These are phyloP conservation scores for Fennellomyces sp. DNA, from an alignment of 371 early-diverging fungal species.

Conservation along the genomic window DNA sequence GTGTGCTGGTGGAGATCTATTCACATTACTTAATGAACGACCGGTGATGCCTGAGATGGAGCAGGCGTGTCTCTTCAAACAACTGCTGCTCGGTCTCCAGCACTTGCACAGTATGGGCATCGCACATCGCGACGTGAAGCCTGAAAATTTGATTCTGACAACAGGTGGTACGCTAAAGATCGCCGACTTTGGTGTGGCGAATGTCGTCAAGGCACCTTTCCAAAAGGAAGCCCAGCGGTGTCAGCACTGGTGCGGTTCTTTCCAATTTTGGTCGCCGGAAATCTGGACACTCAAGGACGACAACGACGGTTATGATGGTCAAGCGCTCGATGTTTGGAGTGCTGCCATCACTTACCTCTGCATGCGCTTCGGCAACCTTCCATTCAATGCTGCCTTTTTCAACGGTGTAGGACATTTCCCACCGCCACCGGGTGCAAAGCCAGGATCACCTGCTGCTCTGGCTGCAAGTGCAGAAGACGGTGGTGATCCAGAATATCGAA, in stretches of 20 bases:
- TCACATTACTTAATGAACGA: constrained; percentile 48
- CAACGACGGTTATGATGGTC: constrained; percentile 67
- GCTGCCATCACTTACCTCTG: constrained; percentile 59
- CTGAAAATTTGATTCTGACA: constrained; percentile 93
- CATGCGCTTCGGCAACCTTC: constrained; percentile 74
- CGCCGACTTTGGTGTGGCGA: constrained; percentile 97
- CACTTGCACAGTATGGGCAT: constrained; percentile 96
- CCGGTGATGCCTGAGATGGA: constrained; percentile 47
- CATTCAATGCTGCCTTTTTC: constrained; percentile 60
- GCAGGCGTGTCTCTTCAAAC: constrained; percentile 70
- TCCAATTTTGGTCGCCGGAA: constrained; percentile 93
- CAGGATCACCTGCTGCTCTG: constrained; percentile 43
- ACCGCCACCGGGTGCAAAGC: constrained; percentile 47
- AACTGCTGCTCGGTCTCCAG: constrained; percentile 92
- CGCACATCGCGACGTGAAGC: constrained; percentile 85
- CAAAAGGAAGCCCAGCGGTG: constrained; percentile 71
- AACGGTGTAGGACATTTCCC: constrained; percentile 26
- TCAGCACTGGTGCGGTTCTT: constrained; percentile 83
- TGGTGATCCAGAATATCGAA: constrained; percentile 38
- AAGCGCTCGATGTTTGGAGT: constrained; percentile 80
- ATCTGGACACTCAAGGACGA: constrained; percentile 62
- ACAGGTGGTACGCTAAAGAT: constrained; percentile 87
- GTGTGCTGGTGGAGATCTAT: constrained; percentile 69
- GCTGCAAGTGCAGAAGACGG: constrained; percentile 32
- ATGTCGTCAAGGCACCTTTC: constrained; percentile 85